Conservation (phyloP, 345 rosid species). For the Ceriops decandra region DNA sequence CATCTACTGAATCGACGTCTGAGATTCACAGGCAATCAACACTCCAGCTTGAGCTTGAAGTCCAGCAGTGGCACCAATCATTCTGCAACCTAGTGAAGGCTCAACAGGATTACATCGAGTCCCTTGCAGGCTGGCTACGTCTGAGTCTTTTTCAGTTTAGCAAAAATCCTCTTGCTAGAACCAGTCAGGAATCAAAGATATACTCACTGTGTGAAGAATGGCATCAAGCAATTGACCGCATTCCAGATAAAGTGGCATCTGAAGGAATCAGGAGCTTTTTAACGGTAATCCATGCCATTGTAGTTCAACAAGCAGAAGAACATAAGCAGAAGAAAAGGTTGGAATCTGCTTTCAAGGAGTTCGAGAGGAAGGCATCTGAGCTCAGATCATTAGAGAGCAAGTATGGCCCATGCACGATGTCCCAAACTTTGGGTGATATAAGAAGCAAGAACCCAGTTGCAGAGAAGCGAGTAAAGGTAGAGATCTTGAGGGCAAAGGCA, state of each 20-base stretch:
- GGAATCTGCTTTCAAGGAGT: slow-evolving; percentile 56
- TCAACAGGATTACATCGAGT: slow-evolving; percentile 81
- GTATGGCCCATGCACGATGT: slow-evolving; percentile 57
- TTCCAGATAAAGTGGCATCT: slow-evolving; percentile 96
- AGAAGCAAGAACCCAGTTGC: slow-evolving; percentile 53
- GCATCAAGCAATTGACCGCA: slow-evolving; percentile 75
- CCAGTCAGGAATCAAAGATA: slow-evolving; percentile 59
- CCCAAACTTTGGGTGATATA: slow-evolving; percentile 30
- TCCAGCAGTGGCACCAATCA: slow-evolving; percentile 90
- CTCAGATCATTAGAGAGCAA: slow-evolving; percentile 72
- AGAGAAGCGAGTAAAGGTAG: slow-evolving; percentile 65
- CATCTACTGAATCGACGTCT: slow-evolving; percentile 79
- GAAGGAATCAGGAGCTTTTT: slow-evolving; percentile 93
- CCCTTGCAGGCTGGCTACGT: slow-evolving; percentile 89
- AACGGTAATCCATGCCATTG: slow-evolving; percentile 73
- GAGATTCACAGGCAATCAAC: slow-evolving; percentile 92
- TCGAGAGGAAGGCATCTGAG: slow-evolving; percentile 62
- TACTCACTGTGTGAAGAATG: slow-evolving; percentile 88
- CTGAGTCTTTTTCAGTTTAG: slow-evolving; percentile 88
- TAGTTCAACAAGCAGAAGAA: slow-evolving; percentile 79
- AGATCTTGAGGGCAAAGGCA: slow-evolving; percentile 55
- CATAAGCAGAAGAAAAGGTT: slow-evolving; percentile 81
- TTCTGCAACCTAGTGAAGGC: slow-evolving; percentile 76
- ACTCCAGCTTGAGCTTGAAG: slow-evolving; percentile 84
- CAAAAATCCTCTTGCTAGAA: slow-evolving; percentile 48